Percentiles rank a stretch among this genome's conserved stretches.
phyloP scores from a whole-genome alignment of 2,329 filamentous ascomycete species.

The Grosmannia serpens region DNA sequence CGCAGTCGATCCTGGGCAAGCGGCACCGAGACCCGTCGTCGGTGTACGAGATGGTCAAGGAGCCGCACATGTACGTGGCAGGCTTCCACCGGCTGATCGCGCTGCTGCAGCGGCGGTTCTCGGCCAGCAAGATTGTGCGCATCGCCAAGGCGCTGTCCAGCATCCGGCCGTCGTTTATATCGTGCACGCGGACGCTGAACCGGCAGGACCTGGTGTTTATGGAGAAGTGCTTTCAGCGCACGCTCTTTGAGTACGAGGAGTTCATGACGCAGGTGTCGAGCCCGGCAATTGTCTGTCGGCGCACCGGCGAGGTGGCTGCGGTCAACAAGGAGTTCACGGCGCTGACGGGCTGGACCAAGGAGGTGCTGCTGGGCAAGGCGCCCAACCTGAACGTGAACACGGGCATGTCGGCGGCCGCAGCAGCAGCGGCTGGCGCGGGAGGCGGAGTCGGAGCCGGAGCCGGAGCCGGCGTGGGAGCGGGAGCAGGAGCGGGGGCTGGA shows the following conservation, averaged over 20 bases:
- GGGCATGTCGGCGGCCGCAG: constrained; percentile 27
- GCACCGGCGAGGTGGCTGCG: constrained; percentile 88
- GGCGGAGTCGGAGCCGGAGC: not conserved
- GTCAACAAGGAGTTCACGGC: constrained; percentile 97
- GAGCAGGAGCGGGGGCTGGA: not conserved
- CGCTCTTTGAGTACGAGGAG: constrained; percentile 84
- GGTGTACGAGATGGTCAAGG: constrained; percentile 80
- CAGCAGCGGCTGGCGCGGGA: not conserved
- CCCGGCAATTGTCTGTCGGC: constrained; percentile 80
- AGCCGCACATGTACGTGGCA: constrained; percentile 82
- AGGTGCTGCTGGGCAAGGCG: constrained; percentile 77
- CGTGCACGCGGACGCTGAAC: constrained; percentile 80
- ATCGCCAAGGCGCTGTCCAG: constrained; percentile 82
- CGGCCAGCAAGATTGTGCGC: constrained; percentile 61
- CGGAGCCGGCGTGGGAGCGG: not conserved
- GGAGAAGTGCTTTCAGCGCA: constrained; percentile 94
- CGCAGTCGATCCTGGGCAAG: constrained; percentile 44
- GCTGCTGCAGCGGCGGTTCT: constrained; percentile 68
- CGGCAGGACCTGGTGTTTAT: constrained; percentile 88
- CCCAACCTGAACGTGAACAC: constrained; percentile 80
- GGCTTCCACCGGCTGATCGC: constrained; percentile 84
- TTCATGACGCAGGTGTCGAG: constrained; percentile 82
- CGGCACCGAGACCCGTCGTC: constrained; percentile 62
- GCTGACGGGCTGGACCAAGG: constrained; percentile 86
- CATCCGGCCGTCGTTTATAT: constrained; percentile 86